phyloP scores from a whole-genome alignment of 768 basidiomycete species.

The Cyclocybe cylindracea region DNA sequence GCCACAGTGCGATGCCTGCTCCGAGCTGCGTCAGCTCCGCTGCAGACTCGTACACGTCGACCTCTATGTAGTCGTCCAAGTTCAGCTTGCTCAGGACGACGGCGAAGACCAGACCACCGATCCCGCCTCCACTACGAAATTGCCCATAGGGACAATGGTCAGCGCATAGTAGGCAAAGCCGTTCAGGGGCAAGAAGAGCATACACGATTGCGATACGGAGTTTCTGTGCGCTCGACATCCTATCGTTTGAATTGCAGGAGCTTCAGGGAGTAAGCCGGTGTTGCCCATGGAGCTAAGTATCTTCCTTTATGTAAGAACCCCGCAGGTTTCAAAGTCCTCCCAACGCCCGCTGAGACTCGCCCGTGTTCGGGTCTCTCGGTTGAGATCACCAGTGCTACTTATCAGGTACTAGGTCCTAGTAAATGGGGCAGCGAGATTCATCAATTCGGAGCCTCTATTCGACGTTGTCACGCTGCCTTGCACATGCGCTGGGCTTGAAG shows the following conservation, averaged over 20 bases:
- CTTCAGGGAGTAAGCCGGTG: too few species aligned
- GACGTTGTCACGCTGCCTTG: too few species aligned
- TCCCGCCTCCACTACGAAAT: constrained; percentile 29
- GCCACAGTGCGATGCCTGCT: constrained; percentile 44
- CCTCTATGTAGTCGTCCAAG: constrained; percentile 23
- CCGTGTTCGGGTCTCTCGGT: too few species aligned
- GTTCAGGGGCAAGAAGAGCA: background rate
- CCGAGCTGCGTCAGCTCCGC: constrained; percentile 40
- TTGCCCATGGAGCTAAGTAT: too few species aligned
- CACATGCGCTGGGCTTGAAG: too few species aligned
- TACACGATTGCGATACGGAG: constrained; percentile 17
- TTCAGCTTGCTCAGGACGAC: constrained; percentile 9
- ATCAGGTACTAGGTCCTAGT: too few species aligned
- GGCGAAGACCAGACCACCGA: constrained; percentile 31
- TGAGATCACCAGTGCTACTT: too few species aligned
- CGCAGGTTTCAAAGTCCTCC: too few species aligned
- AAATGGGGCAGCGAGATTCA: too few species aligned
- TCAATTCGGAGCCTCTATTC: too few species aligned
- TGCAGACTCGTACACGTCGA: constrained; percentile 48
- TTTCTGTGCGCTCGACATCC: constrained; percentile 1
- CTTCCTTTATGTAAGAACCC: too few species aligned
- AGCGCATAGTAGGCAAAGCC: background rate
- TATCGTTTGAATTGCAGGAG: background rate
- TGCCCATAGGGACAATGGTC: background rate
- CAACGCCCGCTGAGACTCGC: too few species aligned